These are phyloP conservation scores for Croton setiger DNA, from an alignment of 441 rosid species.

Conservation along the genomic window DNA sequence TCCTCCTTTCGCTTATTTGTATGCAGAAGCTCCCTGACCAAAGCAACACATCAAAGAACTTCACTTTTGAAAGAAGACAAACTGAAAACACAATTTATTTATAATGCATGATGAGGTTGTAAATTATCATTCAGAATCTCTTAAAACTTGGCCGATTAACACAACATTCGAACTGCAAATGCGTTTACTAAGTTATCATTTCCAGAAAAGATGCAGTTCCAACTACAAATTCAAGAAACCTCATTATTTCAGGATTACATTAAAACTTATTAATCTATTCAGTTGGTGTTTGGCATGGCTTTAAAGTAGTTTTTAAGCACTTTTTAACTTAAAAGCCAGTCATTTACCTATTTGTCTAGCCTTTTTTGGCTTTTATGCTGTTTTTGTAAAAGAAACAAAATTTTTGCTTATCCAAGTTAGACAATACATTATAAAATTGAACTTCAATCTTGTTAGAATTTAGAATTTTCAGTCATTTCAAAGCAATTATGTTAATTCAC, in stretches of 20 bases:
- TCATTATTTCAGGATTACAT: not conserved
- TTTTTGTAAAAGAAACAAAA: too few species aligned
- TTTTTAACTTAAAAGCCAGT: too few species aligned
- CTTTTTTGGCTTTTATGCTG: too few species aligned
- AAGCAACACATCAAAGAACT: slow-evolving; percentile 12
- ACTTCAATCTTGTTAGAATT: not conserved
- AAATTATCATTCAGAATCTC: not conserved
- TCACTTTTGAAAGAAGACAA: slow-evolving; percentile 7
- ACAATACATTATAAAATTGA: not conserved
- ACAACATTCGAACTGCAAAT: not conserved
- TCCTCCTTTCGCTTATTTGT: slow-evolving; percentile 67
- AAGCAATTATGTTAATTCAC: not conserved
- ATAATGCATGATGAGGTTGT: not conserved
- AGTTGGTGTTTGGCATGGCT: too few species aligned
- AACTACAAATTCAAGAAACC: not conserved
- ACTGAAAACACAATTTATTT: not conserved
- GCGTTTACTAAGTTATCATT: not conserved
- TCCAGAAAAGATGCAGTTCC: not conserved
- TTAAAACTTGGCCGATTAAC: not conserved
- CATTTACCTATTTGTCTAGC: too few species aligned
- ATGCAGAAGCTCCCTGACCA: slow-evolving; percentile 72
- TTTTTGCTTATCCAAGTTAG: too few species aligned
- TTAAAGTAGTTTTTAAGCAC: too few species aligned
- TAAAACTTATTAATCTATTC: not conserved
- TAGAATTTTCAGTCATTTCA: not conserved